phyloP scores from a whole-genome alignment of 129 eudicot species.

The Dittrichia graveolens region DNA sequence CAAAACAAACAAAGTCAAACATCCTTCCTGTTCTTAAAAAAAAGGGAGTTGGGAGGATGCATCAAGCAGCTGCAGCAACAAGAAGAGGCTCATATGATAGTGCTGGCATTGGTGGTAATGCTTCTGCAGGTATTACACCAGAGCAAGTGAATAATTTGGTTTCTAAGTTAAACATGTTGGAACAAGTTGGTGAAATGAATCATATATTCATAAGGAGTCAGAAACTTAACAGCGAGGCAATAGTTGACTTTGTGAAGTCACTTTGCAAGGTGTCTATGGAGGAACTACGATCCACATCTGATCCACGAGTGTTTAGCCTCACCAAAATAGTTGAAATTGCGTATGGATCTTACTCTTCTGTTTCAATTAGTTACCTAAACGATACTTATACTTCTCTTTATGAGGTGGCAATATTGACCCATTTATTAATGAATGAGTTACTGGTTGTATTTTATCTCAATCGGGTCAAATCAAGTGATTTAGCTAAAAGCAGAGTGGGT shows the following conservation, averaged over 20 bases:
- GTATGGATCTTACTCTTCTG: conserved; percentile 48
- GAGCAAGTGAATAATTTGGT: conserved; percentile 87
- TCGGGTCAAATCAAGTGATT: not conserved
- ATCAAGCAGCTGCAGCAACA: conserved; percentile 71
- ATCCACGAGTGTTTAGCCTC: conserved; percentile 97
- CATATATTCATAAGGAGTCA: conserved; percentile 84
- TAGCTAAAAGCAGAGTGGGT: not conserved
- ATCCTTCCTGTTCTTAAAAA: conserved; percentile 84
- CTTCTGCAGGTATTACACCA: conserved; percentile 71
- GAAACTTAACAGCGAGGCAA: conserved; percentile 89
- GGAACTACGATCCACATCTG: conserved; percentile 83
- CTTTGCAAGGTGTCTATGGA: conserved; percentile 97
- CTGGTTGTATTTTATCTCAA: conserved; percentile 2
- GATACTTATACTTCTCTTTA: not conserved
- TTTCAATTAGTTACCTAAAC: conserved; percentile 13
- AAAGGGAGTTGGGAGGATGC: conserved; percentile 90
- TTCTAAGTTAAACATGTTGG: conserved; percentile 86
- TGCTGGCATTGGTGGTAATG: conserved; percentile 80
- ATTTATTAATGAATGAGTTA: not conserved
- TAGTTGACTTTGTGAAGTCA: conserved; percentile 93
- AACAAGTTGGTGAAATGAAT: conserved; percentile 96
- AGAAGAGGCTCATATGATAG: conserved; percentile 96
- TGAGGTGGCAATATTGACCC: not conserved
- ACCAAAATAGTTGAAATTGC: conserved; percentile 98
- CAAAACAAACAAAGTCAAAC: conserved; percentile 57